Conservation (phyloP, 2,329 filamentous ascomycete species). For the Colletotrichum spinosum region DNA sequence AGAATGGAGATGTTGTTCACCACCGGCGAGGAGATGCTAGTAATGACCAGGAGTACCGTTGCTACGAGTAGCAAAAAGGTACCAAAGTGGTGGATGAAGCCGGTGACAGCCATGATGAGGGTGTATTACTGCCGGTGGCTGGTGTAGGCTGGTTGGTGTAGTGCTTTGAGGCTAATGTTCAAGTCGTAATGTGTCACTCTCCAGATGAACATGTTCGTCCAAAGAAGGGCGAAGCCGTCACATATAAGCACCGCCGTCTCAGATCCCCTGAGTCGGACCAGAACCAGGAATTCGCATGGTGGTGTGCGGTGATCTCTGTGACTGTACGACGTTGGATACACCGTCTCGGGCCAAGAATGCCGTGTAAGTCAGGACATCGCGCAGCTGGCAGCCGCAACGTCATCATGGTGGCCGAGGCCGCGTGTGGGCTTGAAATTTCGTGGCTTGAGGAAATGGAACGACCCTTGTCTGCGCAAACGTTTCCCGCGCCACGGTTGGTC, state of each 20-base stretch:
- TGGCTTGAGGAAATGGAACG: slow-evolving; percentile 21
- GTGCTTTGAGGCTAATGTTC: not conserved
- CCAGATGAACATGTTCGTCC: slow-evolving; percentile 11
- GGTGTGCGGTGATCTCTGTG: slow-evolving; percentile 29
- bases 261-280: slow-evolving; percentile 7
- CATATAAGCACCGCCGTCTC: slow-evolving; percentile 34
- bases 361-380: slow-evolving; percentile 31
- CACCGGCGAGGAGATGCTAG: slow-evolving; percentile 69
- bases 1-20: slow-evolving; percentile 66
- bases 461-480: slow-evolving; percentile 27
- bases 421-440: slow-evolving; percentile 5
- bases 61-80: slow-evolving; percentile 67
- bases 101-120: slow-evolving; percentile 59
- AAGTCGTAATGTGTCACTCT: slow-evolving; percentile 16
- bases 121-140: slow-evolving; percentile 24
- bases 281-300: slow-evolving; percentile 33
- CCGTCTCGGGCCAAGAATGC: slow-evolving; percentile 26
- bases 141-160: slow-evolving; percentile 3
- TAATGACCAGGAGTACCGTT: slow-evolving; percentile 67
- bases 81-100: slow-evolving; percentile 67
- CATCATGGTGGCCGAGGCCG: slow-evolving; percentile 28
- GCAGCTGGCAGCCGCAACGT: slow-evolving; percentile 30
- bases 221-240: slow-evolving; percentile 25
- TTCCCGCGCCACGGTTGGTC: slow-evolving; percentile 27
- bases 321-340: slow-evolving; percentile 25